Conservation (phyloP, 306 rosid species). For the Potentilla sterilis region DNA sequence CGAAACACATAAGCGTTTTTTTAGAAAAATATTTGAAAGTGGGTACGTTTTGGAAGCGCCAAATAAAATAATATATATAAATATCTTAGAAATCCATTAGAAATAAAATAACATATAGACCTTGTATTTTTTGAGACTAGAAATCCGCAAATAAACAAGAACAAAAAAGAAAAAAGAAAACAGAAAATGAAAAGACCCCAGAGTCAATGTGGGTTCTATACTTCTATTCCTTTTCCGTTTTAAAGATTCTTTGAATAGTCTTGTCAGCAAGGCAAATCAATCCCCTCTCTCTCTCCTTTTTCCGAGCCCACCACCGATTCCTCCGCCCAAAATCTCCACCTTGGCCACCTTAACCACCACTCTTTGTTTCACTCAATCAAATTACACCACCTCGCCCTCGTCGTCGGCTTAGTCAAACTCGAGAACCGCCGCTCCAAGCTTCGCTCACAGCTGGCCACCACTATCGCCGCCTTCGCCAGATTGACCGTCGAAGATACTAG, state of each 20-base stretch:
- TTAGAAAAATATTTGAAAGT: too few species aligned
- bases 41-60: too few species aligned
- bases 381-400: conserved; percentile 28
- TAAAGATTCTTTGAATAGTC: neutral
- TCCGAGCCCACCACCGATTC: neutral
- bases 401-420: conserved; percentile 57
- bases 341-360: neutral
- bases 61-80: too few species aligned
- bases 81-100: too few species aligned
- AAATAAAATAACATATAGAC: too few species aligned
- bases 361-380: neutral
- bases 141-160: too few species aligned
- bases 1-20: too few species aligned
- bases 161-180: neutral
- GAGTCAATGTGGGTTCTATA: neutral
- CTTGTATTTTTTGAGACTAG: too few species aligned
- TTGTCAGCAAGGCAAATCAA: neutral
- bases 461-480: conserved; percentile 73
- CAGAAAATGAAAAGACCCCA: neutral
- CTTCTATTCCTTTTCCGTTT: neutral
- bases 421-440: conserved; percentile 67
- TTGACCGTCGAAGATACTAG: conserved; percentile 86
- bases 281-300: neutral
- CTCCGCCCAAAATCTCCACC: neutral
- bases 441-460: conserved; percentile 68